These are phyloP conservation scores for Coffea canephora DNA, from an alignment of 257 asterid species.

Conservation along the genomic window DNA sequence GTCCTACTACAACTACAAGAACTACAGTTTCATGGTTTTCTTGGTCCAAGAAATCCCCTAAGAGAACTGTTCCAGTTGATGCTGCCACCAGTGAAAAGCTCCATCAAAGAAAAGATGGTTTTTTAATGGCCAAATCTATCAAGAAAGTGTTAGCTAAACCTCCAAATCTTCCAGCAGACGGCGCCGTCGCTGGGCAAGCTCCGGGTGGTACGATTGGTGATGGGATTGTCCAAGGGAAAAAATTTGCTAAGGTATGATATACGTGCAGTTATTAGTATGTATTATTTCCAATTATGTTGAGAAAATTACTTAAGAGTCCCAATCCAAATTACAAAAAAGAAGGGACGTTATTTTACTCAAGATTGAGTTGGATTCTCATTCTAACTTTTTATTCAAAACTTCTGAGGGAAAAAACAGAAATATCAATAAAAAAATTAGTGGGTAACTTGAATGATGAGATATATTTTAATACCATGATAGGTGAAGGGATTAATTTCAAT, in stretches of 20 bases:
- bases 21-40: constrained; percentile 1
- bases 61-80: neutral
- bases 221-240: neutral
- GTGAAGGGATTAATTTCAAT: too few relatives aligned
- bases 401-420: too few relatives aligned
- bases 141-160: constrained; percentile 1
- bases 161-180: neutral
- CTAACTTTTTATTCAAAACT: too few relatives aligned
- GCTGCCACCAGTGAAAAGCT: neutral
- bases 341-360: neutral
- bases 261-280: neutral
- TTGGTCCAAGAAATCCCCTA: constrained; percentile 9
- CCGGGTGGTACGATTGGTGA: neutral
- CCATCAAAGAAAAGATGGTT: constrained; percentile 3
- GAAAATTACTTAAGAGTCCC: neutral
- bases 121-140: neutral
- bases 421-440: too few relatives aligned
- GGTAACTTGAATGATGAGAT: too few relatives aligned
- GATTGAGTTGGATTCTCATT: neutral
- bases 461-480: too few relatives aligned
- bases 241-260: neutral
- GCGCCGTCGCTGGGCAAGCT: neutral
- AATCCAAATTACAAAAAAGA: neutral
- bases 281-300: neutral
- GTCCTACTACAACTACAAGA: neutral